A percentile compares a stretch with the other conserved stretches of the same genome.
Conservation (phyloP, 2,329 filamentous ascomycete species). For the Verticillium albo-atrum region DNA sequence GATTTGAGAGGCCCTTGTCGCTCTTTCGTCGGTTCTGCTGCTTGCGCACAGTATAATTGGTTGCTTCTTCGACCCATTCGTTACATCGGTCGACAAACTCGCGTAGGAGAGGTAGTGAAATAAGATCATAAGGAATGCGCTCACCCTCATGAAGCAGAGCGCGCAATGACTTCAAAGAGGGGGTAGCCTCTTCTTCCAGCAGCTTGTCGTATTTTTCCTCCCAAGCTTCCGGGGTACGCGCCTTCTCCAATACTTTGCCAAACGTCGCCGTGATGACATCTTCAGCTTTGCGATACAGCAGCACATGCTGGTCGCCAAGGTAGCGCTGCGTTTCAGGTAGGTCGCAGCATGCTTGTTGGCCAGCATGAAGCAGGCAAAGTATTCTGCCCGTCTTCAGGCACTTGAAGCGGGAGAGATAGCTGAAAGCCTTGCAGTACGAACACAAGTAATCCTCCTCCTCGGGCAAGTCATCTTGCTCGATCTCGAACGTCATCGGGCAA, state of each 20-base stretch:
- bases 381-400: slow-evolving; percentile 79
- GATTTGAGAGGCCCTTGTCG: slow-evolving; percentile 78
- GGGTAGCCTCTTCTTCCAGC: slow-evolving; percentile 77
- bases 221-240: slow-evolving; percentile 81
- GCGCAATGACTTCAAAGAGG: slow-evolving; percentile 81
- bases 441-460: slow-evolving; percentile 89
- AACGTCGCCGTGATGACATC: slow-evolving; percentile 63
- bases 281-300: slow-evolving; percentile 74
- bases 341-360: slow-evolving; percentile 75
- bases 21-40: slow-evolving; percentile 96
- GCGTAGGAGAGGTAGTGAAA: slow-evolving; percentile 75
- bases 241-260: slow-evolving; percentile 80
- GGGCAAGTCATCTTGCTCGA: slow-evolving; percentile 69
- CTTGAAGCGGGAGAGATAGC: slow-evolving; percentile 85
- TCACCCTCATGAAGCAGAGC: slow-evolving; percentile 88
- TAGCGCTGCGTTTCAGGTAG: slow-evolving; percentile 62
- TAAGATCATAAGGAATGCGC: slow-evolving; percentile 86
- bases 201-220: slow-evolving; percentile 82
- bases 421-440: slow-evolving; percentile 85
- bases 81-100: slow-evolving; percentile 94
- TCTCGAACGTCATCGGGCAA: slow-evolving; percentile 57
- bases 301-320: slow-evolving; percentile 62
- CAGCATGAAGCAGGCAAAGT: slow-evolving; percentile 78
- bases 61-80: slow-evolving; percentile 96
- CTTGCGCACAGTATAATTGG: slow-evolving; percentile 93